Evolutionary conservation across 331 rosid species (phyloP), one percentile per base, ranked within the genome.

Genomic region (Arachis monticola): DNA sequence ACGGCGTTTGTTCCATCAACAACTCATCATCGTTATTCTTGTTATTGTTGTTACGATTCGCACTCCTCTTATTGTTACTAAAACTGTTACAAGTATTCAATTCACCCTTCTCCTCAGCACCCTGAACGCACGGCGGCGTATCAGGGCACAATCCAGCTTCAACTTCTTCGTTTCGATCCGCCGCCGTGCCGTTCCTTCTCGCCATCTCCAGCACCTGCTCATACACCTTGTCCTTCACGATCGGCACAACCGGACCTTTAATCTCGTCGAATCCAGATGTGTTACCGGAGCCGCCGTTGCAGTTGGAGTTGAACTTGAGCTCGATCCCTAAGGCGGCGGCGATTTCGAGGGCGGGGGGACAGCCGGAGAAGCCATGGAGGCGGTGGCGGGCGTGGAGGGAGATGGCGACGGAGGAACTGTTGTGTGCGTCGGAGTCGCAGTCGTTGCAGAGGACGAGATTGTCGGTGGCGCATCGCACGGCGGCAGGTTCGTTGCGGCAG

Each of bases 1-100:
- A 81, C 40, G 87, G 83, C 56, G 82, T 80, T 14, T 80, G 82
- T 41, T 77, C 81, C 72, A 64, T n/a, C 47, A 79, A 31, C 48
- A 73, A 31, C 5, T 68, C 83, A 31, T 74, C 78, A 30, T 42
- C 81, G 0, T 50, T 38, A 6, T 32, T 60, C 17, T 5, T 32
- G 11, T 1, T 0, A 10, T 7, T 5, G 11, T 31, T 31, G 7
- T 68, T 27, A 17, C 12, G 47, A 51, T 52, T 22, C 7, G 3
- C 35, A 27, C 2, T 3, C 1, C 10, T 7, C 8, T 51, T 46
- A 50, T 62, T 17, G n/a, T 51, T 51, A 6, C 8, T 17, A 56
- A 46, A 46, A 8, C n/a, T 52, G 8, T 53, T 56, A 56, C 3
- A 1, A 10, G 1, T 55, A 22, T 65, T 5, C 41, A 66, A 22